Conservation (phyloP, 116 monocot genomes). For the Thalassia testudinum region DNA sequence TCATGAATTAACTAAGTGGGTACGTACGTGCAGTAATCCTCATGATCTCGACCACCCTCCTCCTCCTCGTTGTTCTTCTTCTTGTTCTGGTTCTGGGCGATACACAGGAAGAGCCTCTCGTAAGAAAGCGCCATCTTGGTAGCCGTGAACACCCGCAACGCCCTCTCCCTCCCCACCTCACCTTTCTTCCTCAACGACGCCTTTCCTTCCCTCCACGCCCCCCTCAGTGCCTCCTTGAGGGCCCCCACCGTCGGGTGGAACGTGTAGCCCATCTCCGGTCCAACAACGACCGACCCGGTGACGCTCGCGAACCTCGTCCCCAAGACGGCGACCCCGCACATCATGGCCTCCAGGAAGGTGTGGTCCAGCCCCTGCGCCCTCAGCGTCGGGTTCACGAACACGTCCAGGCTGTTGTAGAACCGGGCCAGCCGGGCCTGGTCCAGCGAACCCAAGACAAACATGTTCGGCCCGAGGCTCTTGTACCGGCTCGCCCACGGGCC, state of each 20-base stretch:
- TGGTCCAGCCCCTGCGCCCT: slow-evolving; percentile 82
- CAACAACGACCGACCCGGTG: slow-evolving; percentile 43
- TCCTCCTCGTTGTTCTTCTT: no score
- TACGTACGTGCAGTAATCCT: slow-evolving; percentile 48
- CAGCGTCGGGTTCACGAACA: slow-evolving; percentile 68
- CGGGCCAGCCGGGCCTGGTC: slow-evolving; percentile 34
- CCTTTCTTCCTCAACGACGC: slow-evolving; percentile 33
- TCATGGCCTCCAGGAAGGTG: slow-evolving; percentile 79
- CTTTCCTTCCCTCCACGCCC: slow-evolving; percentile 26
- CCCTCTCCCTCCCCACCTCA: slow-evolving; percentile 31
- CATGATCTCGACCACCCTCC: neutral
- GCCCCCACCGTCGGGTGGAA: slow-evolving; percentile 58
- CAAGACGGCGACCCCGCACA: slow-evolving; percentile 40
- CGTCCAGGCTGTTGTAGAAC: slow-evolving; percentile 61
- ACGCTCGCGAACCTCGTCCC: slow-evolving; percentile 74
- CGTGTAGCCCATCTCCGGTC: slow-evolving; percentile 47
- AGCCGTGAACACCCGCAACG: slow-evolving; percentile 33
- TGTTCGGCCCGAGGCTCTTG: slow-evolving; percentile 31
- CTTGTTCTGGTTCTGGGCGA: slow-evolving; percentile 17
- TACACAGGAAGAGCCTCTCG: slow-evolving; percentile 79
- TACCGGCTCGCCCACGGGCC: slow-evolving; percentile 76
- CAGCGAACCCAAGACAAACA: slow-evolving; percentile 46
- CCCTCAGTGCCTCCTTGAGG: slow-evolving; percentile 26
- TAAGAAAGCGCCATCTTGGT: slow-evolving; percentile 72
- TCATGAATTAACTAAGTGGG: no score